phyloP scores from a whole-genome alignment of 2,329 filamentous ascomycete genomes.

The Stagonosporopsis vannaccii region DNA sequence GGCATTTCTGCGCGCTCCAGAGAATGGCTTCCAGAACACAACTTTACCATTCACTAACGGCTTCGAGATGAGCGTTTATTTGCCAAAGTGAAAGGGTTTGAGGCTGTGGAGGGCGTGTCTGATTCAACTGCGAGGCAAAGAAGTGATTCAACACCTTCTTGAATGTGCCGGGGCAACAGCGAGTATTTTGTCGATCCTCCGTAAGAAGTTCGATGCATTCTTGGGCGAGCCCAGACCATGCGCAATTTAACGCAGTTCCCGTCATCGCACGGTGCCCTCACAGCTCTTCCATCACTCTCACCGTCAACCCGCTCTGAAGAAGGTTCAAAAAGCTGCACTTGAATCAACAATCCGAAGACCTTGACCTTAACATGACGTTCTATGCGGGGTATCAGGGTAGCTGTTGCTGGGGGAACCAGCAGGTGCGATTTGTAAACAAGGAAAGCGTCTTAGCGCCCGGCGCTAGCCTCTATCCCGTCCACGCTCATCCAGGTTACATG shows the following conservation, averaged over 20 bases:
- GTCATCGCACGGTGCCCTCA: neutral
- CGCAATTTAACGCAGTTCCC: neutral
- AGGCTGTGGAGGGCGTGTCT: neutral
- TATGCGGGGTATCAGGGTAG: constrained; percentile 3
- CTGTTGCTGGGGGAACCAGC: constrained; percentile 12
- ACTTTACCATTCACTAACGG: constrained; percentile 60
- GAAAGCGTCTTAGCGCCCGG: constrained; percentile 9
- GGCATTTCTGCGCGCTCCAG: constrained; percentile 54
- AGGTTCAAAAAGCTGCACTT: neutral
- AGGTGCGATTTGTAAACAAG: constrained; percentile 6
- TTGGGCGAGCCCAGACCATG: constrained; percentile 4
- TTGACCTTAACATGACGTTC: constrained; percentile 12
- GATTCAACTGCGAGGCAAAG: neutral
- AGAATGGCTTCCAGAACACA: constrained; percentile 59
- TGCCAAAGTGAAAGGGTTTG: neutral
- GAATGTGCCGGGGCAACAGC: neutral
- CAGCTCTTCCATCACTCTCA: neutral
- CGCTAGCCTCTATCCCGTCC: constrained; percentile 16
- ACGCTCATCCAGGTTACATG: constrained; percentile 3
- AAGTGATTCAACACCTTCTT: neutral
- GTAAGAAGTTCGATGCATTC: constrained; percentile 2
- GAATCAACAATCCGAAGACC: neutral
- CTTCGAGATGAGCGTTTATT: constrained; percentile 53
- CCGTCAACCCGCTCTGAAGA: neutral
- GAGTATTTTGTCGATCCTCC: neutral